Evolutionary conservation across 1,284 basidiomycete genomes (phyloP), one percentile per base, ranked within the genome.

Genomic region (Apiotrichum mycotoxinovorans): DNA sequence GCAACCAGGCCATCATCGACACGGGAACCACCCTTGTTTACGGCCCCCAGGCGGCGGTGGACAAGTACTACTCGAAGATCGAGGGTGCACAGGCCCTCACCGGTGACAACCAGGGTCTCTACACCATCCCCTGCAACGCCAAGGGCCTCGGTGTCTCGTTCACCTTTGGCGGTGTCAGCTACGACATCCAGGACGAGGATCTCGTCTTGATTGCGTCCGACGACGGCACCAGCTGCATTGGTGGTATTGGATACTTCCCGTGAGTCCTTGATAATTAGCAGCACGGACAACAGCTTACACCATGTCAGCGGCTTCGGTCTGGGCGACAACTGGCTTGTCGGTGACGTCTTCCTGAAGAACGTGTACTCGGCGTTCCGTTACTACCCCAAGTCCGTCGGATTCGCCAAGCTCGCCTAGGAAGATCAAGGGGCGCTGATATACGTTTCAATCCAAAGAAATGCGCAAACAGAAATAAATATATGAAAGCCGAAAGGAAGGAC

Each of bases 91-190:
- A 30, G 30, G 30, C 30, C 7, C 30, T 30, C 30, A 7, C 30
- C 7, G 30, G 30, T 12, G 7, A 30, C 66, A 87, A 84, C 66
- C 68, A 85, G 8, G 87, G 85, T 27, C 93, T 88, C 70, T 94
- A 85, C 71, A 69, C 77, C 57, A 81, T 79, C 72, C 81, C 93
- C 0, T 98, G 94, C 77, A 12, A 30, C 30, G 12, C 30, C 30
- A 30, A 5, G 7, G 12, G 12, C 30, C 30, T 30, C 30, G 1
- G 17, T 52, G 80, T 91, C 25, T 73, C 83, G 1, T 71, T 98
- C 57, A 83, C 83, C 0, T 97, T 96, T 69, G 53, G 25, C 4
- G 51, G 53, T 14, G 8, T 54, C 34, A 23, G 23, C 18, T 7
- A 4, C 17, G 30, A 20, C 42, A 43, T 26, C 34, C 11, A 27